Percentiles rank a stretch among this genome's conserved stretches.
phyloP scores from a whole-genome alignment of 73 alveolate genomes.

The Paramecium biaurelia region DNA sequence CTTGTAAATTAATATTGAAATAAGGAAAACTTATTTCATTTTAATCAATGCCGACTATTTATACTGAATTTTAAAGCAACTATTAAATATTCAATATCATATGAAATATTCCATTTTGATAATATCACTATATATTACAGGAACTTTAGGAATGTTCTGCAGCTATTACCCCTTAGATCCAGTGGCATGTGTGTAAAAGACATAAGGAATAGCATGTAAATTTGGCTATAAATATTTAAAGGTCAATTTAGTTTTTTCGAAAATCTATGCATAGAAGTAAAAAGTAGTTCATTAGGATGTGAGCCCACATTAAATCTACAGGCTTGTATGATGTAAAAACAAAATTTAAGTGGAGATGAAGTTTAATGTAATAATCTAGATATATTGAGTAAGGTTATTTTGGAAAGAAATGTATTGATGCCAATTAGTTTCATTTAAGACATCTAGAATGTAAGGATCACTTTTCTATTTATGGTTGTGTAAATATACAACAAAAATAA shows the following conservation, averaged over 20 bases:
- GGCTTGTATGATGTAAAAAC: background rate
- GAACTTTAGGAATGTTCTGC: background rate
- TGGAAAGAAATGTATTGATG: background rate
- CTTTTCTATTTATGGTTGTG: background rate
- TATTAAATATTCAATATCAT: background rate
- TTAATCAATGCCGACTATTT: background rate
- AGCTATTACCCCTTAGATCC: background rate
- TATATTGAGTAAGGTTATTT: background rate
- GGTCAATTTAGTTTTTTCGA: background rate
- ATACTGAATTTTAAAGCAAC: background rate
- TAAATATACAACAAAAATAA: background rate
- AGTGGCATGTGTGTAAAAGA: background rate
- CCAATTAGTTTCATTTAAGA: background rate
- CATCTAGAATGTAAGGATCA: background rate
- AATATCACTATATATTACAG: background rate
- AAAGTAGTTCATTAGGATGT: conserved; percentile 4
- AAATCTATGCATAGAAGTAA: background rate
- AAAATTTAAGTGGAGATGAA: background rate
- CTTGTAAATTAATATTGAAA: background rate
- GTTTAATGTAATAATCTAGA: background rate
- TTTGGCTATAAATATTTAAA: background rate
- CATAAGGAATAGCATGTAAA: background rate
- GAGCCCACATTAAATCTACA: background rate
- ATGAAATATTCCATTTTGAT: background rate
- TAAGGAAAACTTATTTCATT: background rate